These are phyloP conservation scores for Globisporangium solare DNA, from an alignment of 352 stramenopile genomes.

Conservation along the genomic window DNA sequence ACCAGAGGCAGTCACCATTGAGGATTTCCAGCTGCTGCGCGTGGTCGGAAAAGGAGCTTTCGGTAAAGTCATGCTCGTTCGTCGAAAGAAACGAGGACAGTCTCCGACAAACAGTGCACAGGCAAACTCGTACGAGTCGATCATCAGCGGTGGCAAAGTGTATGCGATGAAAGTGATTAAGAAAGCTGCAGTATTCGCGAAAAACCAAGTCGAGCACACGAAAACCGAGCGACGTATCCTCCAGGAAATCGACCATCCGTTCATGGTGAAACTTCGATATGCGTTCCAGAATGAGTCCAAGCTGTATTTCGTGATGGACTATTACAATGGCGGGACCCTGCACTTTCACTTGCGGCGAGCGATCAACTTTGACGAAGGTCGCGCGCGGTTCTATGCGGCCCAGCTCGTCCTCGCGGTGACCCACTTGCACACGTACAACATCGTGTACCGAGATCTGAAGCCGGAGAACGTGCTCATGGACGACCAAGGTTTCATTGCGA, in stretches of 20 bases:
- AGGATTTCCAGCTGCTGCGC: slow-evolving; percentile 82
- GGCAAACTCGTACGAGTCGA: slow-evolving; percentile 4
- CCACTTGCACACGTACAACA: slow-evolving; percentile 82
- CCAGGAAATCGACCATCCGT: slow-evolving; percentile 80
- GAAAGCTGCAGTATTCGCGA: slow-evolving; percentile 83
- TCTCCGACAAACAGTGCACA: neutral
- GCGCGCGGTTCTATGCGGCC: slow-evolving; percentile 73
- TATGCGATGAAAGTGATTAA: slow-evolving; percentile 93
- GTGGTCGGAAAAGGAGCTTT: slow-evolving; percentile 97
- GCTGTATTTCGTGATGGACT: slow-evolving; percentile 89
- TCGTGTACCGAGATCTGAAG: slow-evolving; percentile 86
- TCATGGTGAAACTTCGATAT: slow-evolving; percentile 84
- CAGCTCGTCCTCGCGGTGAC: slow-evolving; percentile 79
- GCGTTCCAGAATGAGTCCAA: slow-evolving; percentile 83
- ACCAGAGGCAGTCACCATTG: slow-evolving; percentile 10
- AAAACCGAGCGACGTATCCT: slow-evolving; percentile 88
- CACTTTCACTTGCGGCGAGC: slow-evolving; percentile 77
- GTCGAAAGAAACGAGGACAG: slow-evolving; percentile 35
- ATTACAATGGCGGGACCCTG: slow-evolving; percentile 83
- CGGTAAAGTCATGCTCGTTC: slow-evolving; percentile 92
- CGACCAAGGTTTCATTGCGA: slow-evolving; percentile 74
- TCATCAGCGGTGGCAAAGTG: slow-evolving; percentile 32
- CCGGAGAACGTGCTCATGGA: slow-evolving; percentile 86
- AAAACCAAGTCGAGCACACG: slow-evolving; percentile 90
- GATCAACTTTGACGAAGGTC: slow-evolving; percentile 62